Evolutionary conservation across 345 rosid species (phyloP).

Genomic region (Hypericum perforatum): DNA sequence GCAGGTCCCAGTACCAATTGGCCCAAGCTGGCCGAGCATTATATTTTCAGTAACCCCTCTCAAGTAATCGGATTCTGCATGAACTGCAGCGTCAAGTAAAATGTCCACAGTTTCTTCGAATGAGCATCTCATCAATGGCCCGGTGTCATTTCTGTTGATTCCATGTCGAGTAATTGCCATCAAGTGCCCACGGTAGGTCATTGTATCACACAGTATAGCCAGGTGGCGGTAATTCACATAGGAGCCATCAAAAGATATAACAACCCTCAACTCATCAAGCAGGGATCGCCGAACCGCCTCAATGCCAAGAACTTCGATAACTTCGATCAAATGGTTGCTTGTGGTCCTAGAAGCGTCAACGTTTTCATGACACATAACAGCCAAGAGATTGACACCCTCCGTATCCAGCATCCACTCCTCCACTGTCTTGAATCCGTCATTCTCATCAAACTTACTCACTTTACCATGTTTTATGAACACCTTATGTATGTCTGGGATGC

Average conservation of each 20-base stretch:
- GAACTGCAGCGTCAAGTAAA: constrained; percentile 93
- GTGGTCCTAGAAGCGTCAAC: constrained; percentile 88
- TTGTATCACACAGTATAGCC: constrained; percentile 93
- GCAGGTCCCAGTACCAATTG: constrained; percentile 92
- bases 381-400: constrained; percentile 94
- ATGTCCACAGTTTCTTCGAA: constrained; percentile 98
- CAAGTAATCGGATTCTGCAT: constrained; percentile 79
- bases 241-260: constrained; percentile 95
- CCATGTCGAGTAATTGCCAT: constrained; percentile 99
- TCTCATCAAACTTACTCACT: constrained; percentile 68
- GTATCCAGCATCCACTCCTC: constrained; percentile 99
- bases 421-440: constrained; percentile 62
- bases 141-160: constrained; percentile 90
- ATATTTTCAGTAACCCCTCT: constrained; percentile 95
- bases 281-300: constrained; percentile 95
- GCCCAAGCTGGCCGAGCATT: constrained; percentile 96
- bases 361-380: constrained; percentile 91
- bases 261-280: constrained; percentile 89
- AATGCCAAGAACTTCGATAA: constrained; percentile 92
- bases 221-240: constrained; percentile 94
- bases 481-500: constrained; percentile 89
- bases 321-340: constrained; percentile 91
- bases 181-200: constrained; percentile 97
- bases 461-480: constrained; percentile 83
- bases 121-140: constrained; percentile 97